These are phyloP conservation scores for Aspergillus fructus DNA, from an alignment of 2,329 filamentous ascomycete species.

Conservation along the genomic window DNA sequence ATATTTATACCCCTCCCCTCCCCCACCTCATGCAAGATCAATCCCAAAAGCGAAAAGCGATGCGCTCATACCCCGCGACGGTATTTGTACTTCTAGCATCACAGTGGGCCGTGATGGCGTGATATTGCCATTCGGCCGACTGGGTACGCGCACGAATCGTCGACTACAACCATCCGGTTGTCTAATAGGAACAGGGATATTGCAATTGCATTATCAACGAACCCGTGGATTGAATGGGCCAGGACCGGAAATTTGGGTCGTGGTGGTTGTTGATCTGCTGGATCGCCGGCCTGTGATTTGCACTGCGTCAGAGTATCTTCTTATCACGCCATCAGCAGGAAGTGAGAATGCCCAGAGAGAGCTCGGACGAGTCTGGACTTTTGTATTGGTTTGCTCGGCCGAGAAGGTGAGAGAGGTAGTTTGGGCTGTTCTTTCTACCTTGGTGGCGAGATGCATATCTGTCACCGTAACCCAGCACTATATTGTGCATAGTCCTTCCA, in stretches of 20 bases:
- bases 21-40: not conserved
- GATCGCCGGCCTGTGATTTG: not conserved
- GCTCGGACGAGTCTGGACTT: not conserved
- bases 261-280: not conserved
- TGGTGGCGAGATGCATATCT: too few species aligned
- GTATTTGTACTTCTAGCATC: constrained; percentile 23
- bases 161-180: not conserved
- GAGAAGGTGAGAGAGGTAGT: not conserved
- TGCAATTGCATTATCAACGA: not conserved
- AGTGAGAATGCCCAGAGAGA: too few species aligned
- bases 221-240: not conserved
- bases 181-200: too few species aligned
- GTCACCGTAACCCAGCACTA: too few species aligned
- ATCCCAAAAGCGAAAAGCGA: not conserved
- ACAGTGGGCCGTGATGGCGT: constrained; percentile 38
- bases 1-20: not conserved
- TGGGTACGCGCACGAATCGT: not conserved
- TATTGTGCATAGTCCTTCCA: too few species aligned
- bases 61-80: not conserved
- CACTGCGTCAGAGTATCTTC: not conserved
- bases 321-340: not conserved
- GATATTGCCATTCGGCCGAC: constrained; percentile 16
- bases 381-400: not conserved
- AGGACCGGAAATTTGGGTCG: not conserved
- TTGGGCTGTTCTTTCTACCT: not conserved